Percentiles rank a stretch among this genome's conserved stretches.
Evolutionary conservation across 2,329 filamentous ascomycete genomes (phyloP).

Genomic region (Stachybotrys chlorohalonatus): DNA sequence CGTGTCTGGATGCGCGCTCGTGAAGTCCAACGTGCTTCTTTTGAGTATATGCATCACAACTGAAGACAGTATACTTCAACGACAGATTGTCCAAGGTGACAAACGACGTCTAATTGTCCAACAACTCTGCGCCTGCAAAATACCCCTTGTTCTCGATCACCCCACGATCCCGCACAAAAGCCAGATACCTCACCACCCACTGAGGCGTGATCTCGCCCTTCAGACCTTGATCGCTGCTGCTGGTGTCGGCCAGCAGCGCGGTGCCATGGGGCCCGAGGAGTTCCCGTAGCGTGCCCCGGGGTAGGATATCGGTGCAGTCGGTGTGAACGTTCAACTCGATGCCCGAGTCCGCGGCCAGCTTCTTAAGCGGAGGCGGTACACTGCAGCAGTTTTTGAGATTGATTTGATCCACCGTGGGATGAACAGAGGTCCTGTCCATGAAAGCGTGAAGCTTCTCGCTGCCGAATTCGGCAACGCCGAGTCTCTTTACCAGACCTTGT

Average conservation of each 20-base stretch:
- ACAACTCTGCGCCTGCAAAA: slow-evolving; percentile 75
- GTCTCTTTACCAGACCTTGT: slow-evolving; percentile 60
- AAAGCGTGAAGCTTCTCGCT: slow-evolving; percentile 74
- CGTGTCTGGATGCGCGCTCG: not conserved
- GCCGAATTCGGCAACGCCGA: slow-evolving; percentile 89
- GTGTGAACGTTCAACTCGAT: slow-evolving; percentile 91
- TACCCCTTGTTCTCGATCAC: slow-evolving; percentile 99
- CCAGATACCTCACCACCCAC: slow-evolving; percentile 97
- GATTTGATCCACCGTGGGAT: slow-evolving; percentile 86
- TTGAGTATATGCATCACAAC: not conserved
- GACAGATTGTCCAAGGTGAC: too few species aligned
- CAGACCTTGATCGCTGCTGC: slow-evolving; percentile 45
- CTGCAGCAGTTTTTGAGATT: slow-evolving; percentile 94
- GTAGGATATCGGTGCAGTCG: slow-evolving; percentile 87
- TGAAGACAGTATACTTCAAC: not conserved
- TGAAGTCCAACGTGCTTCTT: not conserved
- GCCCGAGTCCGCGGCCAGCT: slow-evolving; percentile 71
- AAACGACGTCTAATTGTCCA: slow-evolving; percentile 17
- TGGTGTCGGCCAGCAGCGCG: slow-evolving; percentile 60
- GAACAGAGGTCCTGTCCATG: slow-evolving; percentile 58
- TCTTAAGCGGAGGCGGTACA: slow-evolving; percentile 77
- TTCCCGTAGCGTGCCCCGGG: slow-evolving; percentile 74
- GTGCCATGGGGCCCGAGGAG: slow-evolving; percentile 67
- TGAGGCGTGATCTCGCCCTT: slow-evolving; percentile 73
- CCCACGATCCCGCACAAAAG: slow-evolving; percentile 84